Evolutionary conservation across 306 rosid species (phyloP), one percentile per base, ranked within the genome.

Genomic region (Rosa multiflora): DNA sequence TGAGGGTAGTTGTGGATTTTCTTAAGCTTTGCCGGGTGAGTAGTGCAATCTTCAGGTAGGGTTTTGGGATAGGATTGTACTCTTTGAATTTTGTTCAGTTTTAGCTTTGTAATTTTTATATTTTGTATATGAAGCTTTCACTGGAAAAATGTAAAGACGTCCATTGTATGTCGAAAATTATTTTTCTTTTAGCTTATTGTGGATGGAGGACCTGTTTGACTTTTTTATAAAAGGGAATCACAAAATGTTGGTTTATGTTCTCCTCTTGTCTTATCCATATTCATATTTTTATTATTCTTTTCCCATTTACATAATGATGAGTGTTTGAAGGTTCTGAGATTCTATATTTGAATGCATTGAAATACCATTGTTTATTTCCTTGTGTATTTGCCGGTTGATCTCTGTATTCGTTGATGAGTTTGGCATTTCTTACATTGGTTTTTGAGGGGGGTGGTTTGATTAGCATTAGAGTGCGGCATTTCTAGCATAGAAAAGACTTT

Each of bases 1-100:
- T 75, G 90, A 82, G 78, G 85, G 75, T 83, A 75, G 77, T 87
- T 10, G 72, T 80, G 63, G 79, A 63, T 79, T 63, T 69, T 83
- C 76, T 58, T 40, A 35, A 83, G 79, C 83, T 66, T 58, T 70
- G 23, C 76, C 70, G 70, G 79, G 76, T 52, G 61, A 83, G 23
- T 76, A 42, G 74, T 53, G 73, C 75, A 44, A 52, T 69, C 67
- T 53, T 44, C 68, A 68, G 79, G 75, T 79, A 80, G 81, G 72
- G 42, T 29, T 29, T 62, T 79, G 63, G 78, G 78, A 79, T 83
- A 49, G 83, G 88, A 72, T 79, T 66, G 62, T 78, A 49, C 85
- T 80, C 73, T 32, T 5, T 70, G 47, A 64, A 58, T 62, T 59
- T 71, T 44, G 5, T 37, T 58, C 72, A 17, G 23, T 23, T 80